Percentiles rank a stretch among this genome's conserved stretches.
Evolutionary conservation across 2,329 filamentous ascomycete genomes (phyloP).

Genomic region (Fusarium sp.): DNA sequence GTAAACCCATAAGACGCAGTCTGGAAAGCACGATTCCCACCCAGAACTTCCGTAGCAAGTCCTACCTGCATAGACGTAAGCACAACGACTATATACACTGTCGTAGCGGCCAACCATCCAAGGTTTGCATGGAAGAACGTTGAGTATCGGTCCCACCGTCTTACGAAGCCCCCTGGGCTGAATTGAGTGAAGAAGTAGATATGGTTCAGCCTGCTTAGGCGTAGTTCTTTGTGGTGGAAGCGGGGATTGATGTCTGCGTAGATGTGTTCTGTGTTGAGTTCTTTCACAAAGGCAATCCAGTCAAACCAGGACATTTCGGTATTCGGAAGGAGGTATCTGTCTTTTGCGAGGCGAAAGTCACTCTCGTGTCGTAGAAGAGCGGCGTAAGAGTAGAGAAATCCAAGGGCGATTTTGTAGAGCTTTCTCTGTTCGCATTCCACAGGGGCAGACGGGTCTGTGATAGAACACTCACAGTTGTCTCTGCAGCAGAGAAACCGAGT

Average conservation of each 20-base stretch:
- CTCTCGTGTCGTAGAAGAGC: not conserved
- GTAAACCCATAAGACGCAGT: not conserved
- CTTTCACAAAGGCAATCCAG: not conserved
- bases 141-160: not conserved
- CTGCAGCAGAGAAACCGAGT: not conserved
- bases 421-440: not conserved
- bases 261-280: not conserved
- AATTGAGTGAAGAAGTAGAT: not conserved
- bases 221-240: not conserved
- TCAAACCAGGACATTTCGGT: not conserved
- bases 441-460: rapidly evolving
- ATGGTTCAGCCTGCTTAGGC: not conserved
- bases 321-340: not conserved
- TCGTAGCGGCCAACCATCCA: not conserved
- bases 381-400: not conserved
- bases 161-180: not conserved
- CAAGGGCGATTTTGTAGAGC: not conserved
- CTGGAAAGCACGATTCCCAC: not conserved
- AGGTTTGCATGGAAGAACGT: not conserved
- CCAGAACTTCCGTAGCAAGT: not conserved
- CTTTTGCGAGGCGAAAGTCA: not conserved
- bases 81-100: not conserved
- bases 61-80: not conserved
- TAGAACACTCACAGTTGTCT: not conserved
- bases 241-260: not conserved